Base-by-base conservation (phyloP, 1,284 basidiomycete species). In the Irpex lacteus region DNA sequence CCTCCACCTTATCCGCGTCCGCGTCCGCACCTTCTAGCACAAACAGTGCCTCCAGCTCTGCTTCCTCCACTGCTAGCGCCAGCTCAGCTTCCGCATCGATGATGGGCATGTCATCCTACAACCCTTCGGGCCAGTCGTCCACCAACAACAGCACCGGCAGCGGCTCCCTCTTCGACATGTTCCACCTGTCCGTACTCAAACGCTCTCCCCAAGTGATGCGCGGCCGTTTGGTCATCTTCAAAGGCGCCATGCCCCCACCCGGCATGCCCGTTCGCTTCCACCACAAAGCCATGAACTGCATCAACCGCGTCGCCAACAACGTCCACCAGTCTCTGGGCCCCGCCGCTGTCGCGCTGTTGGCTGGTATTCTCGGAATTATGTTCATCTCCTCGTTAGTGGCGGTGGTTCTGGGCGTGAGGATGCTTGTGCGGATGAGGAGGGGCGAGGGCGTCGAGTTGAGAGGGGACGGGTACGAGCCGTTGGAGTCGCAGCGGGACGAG, bases 261-360 rank as follows among this genome's bases (percentile, higher is more conserved):
- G 38, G 59, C 47, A 53, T 18, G 26, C 60, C 60, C n/a, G 26
- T 64, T 34, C 55, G 60, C 52, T 38, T 63, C 59, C 47, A 40
- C 36, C 63, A 64, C 52, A 58, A 55, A 19, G 58, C 63, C 26
- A 38, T 44, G 44, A 38, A 32, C 19, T 67, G 65, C 56, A 59
- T 60, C 57, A 55, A 62, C 52, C 50, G 52, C 34, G 40, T 67
- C 54, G 19, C 44, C n/a, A 36, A 56, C 54, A 15, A 56, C 54
- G 32, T 56, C 8, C 54, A 56, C 34, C 47, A 58, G 34, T 40
- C 61, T 13, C 56, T 58, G 55, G 64, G 67, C 19, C 54, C 67
- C 34, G 50, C 64, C 19, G 60, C 64, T 7, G 19, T 66, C 56
- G 61, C 67, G 60, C 47, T 69, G 19, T 57, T 69, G 36, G 49